These are phyloP conservation scores for Penicillium sp. DNA, from an alignment of 2,329 filamentous ascomycete species.

Conservation along the genomic window DNA sequence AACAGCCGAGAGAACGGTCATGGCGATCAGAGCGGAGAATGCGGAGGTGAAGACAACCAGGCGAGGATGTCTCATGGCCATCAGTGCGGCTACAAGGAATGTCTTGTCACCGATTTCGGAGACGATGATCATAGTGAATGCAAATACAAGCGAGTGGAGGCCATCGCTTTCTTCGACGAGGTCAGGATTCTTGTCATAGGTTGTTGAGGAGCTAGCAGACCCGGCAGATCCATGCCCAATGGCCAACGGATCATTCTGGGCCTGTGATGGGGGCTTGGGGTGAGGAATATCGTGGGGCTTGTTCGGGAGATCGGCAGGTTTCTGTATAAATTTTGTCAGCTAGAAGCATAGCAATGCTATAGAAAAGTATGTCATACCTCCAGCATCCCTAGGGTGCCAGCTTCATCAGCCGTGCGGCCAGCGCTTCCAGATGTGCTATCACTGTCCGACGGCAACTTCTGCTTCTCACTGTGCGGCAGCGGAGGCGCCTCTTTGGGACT, in stretches of 20 bases:
- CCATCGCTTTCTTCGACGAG: constrained; percentile 67
- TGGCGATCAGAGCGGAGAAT: constrained; percentile 86
- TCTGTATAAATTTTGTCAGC: constrained; percentile 54
- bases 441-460: constrained; percentile 59
- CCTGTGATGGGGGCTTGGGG: constrained; percentile 61
- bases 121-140: constrained; percentile 95
- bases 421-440: constrained; percentile 41
- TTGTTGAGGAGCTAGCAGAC: constrained; percentile 29
- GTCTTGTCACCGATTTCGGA: constrained; percentile 99
- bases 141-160: constrained; percentile 85
- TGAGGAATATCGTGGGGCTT: constrained; percentile 74
- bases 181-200: constrained; percentile 34
- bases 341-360: background rate
- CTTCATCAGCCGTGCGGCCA: constrained; percentile 44
- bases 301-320: constrained; percentile 78
- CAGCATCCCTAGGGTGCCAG: constrained; percentile 50
- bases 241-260: constrained; percentile 40
- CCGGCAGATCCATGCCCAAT: constrained; percentile 32
- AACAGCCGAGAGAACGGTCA: constrained; percentile 93
- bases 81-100: constrained; percentile 92
- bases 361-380: constrained; percentile 56
- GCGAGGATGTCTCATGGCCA: constrained; percentile 98
- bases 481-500: constrained; percentile 85
- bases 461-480: constrained; percentile 77
- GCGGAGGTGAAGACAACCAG: constrained; percentile 93